phyloP scores from a whole-genome alignment of 2,329 filamentous ascomycete species.

The Cladobotryum protrusum region DNA sequence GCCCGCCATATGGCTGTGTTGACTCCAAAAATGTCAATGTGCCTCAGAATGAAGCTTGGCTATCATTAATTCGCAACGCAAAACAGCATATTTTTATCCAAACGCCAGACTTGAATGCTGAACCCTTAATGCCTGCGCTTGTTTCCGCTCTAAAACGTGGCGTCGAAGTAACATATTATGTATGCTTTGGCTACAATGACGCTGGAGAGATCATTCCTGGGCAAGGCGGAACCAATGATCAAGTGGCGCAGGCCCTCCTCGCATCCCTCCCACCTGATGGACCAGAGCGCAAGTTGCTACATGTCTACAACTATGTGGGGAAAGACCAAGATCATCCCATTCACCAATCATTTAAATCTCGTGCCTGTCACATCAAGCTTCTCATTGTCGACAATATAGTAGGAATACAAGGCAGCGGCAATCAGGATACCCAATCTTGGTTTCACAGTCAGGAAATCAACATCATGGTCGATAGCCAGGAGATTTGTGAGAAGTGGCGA shows the following conservation, averaged over 20 bases:
- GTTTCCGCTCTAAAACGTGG: slow-evolving; percentile 60
- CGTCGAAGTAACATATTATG: slow-evolving; percentile 61
- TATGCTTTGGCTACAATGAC: slow-evolving; percentile 77
- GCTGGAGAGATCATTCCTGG: slow-evolving; percentile 67
- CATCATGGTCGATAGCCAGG: slow-evolving; percentile 60
- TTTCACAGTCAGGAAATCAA: slow-evolving; percentile 75
- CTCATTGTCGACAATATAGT: slow-evolving; percentile 65
- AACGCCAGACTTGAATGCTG: slow-evolving; percentile 69
- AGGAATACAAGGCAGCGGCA: slow-evolving; percentile 68
- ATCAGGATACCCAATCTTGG: slow-evolving; percentile 77
- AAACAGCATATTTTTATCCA: slow-evolving; percentile 65
- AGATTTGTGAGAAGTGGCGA: slow-evolving; percentile 58
- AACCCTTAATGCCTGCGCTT: slow-evolving; percentile 58
- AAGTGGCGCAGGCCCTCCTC: slow-evolving; percentile 57
- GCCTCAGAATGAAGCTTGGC: slow-evolving; percentile 71
- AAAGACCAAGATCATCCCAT: slow-evolving; percentile 67
- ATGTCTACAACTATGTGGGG: slow-evolving; percentile 64
- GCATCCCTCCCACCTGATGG: slow-evolving; percentile 42
- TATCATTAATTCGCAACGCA: slow-evolving; percentile 63
- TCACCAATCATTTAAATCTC: slow-evolving; percentile 56
- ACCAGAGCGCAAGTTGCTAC: slow-evolving; percentile 32
- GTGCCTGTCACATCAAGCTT: slow-evolving; percentile 71
- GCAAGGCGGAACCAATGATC: slow-evolving; percentile 71
- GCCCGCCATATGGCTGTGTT: slow-evolving; percentile 59
- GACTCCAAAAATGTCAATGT: slow-evolving; percentile 55